Percentiles rank a stretch among this genome's conserved stretches.
These are phyloP conservation scores for Eucalyptus paniculata DNA, from an alignment of 345 rosid genomes.

Conservation along the genomic window DNA sequence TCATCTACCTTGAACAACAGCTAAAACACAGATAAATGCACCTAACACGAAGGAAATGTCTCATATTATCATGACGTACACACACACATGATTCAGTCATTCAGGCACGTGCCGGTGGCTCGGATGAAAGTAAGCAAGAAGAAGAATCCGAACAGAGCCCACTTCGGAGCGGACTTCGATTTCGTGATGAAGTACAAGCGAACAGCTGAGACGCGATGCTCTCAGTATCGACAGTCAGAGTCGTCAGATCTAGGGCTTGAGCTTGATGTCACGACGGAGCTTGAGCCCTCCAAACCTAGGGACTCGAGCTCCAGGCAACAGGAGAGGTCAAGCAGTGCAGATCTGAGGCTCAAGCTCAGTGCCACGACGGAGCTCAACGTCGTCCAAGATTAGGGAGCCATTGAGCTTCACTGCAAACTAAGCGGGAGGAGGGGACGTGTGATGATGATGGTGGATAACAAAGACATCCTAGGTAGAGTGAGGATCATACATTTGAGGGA, in stretches of 20 bases:
- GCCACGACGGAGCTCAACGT: neutral
- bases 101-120: slow-evolving; percentile 48
- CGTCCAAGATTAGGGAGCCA: neutral
- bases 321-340: neutral
- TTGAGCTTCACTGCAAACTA: neutral
- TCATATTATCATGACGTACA: neutral
- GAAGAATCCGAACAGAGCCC: slow-evolving; percentile 77
- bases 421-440: neutral
- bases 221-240: slow-evolving; percentile 61
- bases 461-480: neutral
- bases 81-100: neutral
- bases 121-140: slow-evolving; percentile 80
- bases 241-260: slow-evolving; percentile 45
- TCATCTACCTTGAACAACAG: neutral
- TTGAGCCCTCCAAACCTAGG: neutral
- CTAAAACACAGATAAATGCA: neutral
- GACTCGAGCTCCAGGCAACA: neutral
- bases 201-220: slow-evolving; percentile 73
- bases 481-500: neutral
- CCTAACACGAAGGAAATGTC: neutral
- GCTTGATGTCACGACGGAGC: neutral
- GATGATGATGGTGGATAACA: neutral
- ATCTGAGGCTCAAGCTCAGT: neutral
- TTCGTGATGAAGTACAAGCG: slow-evolving; percentile 65
- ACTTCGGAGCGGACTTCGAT: slow-evolving; percentile 69